These are phyloP conservation scores for Ophidiomyces ophidiicola DNA, from an alignment of 2,329 filamentous ascomycete species.

Conservation along the genomic window DNA sequence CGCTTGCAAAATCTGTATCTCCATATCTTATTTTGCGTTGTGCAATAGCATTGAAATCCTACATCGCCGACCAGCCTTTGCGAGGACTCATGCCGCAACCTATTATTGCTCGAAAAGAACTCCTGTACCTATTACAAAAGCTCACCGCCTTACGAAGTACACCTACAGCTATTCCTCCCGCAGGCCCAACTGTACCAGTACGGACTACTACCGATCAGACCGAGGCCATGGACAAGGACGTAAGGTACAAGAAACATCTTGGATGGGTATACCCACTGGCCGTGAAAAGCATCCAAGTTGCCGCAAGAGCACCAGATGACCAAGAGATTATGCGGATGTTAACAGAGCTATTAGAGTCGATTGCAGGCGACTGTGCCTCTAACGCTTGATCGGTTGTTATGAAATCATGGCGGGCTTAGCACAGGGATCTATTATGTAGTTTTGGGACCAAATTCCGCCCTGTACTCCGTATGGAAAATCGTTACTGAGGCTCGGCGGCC, in stretches of 20 bases:
- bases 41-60: slow-evolving; percentile 67
- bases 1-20: slow-evolving; percentile 61
- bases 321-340: slow-evolving; percentile 38
- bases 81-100: slow-evolving; percentile 83
- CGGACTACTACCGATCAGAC: slow-evolving; percentile 18
- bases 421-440: no score
- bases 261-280: slow-evolving; percentile 66
- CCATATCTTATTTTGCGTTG: slow-evolving; percentile 74
- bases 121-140: slow-evolving; percentile 57
- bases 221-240: slow-evolving; percentile 15
- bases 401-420: no score
- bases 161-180: slow-evolving; percentile 52
- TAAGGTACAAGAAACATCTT: slow-evolving; percentile 57
- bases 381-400: slow-evolving; percentile 1
- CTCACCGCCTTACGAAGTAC: slow-evolving; percentile 59
- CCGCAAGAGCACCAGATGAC: slow-evolving; percentile 31
- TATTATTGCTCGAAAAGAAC: slow-evolving; percentile 62
- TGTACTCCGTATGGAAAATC: no score
- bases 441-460: no score
- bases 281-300: slow-evolving; percentile 28
- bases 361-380: slow-evolving; percentile 4
- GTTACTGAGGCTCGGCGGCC: no score
- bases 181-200: slow-evolving; percentile 14
- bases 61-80: slow-evolving; percentile 82
- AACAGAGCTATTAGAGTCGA: slow-evolving; percentile 44